phyloP scores from a whole-genome alignment of 2,329 filamentous ascomycete genomes.

The Colletotrichum agaves region DNA sequence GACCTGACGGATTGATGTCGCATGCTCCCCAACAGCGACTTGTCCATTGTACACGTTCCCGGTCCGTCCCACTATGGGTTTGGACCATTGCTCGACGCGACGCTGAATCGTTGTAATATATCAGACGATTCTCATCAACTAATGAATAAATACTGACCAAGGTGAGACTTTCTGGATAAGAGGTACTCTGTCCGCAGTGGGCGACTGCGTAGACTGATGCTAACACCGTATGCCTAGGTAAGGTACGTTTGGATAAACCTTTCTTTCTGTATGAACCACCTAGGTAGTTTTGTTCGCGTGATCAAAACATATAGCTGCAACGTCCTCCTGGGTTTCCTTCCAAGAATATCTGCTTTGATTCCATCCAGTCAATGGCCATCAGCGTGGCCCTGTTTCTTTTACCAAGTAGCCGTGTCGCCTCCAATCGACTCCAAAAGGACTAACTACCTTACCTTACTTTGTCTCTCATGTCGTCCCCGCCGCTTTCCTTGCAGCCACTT shows the following conservation, averaged over 20 bases:
- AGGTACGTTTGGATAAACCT: neutral
- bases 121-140: too few species aligned
- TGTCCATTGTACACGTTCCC: too few species aligned
- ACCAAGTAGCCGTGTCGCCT: neutral
- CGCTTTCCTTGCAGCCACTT: neutral
- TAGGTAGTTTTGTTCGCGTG: neutral
- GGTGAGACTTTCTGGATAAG: too few species aligned
- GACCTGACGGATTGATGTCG: neutral
- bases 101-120: too few species aligned
- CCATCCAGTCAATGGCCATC: too few species aligned
- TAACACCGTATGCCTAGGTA: neutral
- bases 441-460: slow-evolving; percentile 18
- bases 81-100: too few species aligned
- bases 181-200: too few species aligned
- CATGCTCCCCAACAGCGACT: neutral
- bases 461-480: neutral
- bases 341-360: too few species aligned
- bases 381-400: neutral
- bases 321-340: neutral
- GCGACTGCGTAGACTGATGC: neutral
- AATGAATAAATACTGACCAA: too few species aligned
- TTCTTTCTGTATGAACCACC: neutral
- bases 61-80: too few species aligned
- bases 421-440: slow-evolving; percentile 6
- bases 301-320: neutral